Evolutionary conservation across 345 rosid genomes (phyloP), one percentile per base, ranked within the genome.

Genomic region (Firmiana major): DNA sequence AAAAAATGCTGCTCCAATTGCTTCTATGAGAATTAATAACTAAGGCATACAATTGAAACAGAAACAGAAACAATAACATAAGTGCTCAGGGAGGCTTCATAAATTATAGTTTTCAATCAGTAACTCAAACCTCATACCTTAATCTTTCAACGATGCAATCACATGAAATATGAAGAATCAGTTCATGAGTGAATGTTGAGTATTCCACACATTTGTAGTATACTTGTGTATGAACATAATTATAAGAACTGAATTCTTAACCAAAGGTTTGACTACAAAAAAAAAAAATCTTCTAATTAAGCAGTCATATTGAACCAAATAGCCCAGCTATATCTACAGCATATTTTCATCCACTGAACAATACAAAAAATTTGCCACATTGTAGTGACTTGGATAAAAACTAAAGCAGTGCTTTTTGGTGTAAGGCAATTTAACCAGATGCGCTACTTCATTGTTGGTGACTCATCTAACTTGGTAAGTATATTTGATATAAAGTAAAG

Each of bases 1-100:
- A 65, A 65, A 72, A 54, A 46, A 22, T 19, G 36, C 16, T 17
- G 55, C 38, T 48, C 69, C 75, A 55, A 63, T 72, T 69, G 48
- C 24, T 71, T 48, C 46, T 28, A 71, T 31, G 62, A 31, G 16
- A 68, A 45, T 7, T 26, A 51, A 16, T 45, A 16, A 31, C 31
- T 7, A 43, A 21, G 72, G 54, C 54, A 67, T 24, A 26, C 5
- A 22, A 43, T 11, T 4, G 71, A 67, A 38, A 64, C 26, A 31
- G 34, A 2, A 12, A 38, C 3, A 45, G 16, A 31, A 53, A 16
- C 1, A 1, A 45, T 22, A 24, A 45, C 6, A 7, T 0, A 22
- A 43, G 57, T 0, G 11, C 57, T 46, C 15, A 12, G 9, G 57
- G 2, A 24, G 75, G 46, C 46, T 71, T 51, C 34, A 31, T 31